Base-by-base conservation (phyloP, 768 basidiomycete genomes). In the Rhodosporidiobolus odoratus region DNA sequence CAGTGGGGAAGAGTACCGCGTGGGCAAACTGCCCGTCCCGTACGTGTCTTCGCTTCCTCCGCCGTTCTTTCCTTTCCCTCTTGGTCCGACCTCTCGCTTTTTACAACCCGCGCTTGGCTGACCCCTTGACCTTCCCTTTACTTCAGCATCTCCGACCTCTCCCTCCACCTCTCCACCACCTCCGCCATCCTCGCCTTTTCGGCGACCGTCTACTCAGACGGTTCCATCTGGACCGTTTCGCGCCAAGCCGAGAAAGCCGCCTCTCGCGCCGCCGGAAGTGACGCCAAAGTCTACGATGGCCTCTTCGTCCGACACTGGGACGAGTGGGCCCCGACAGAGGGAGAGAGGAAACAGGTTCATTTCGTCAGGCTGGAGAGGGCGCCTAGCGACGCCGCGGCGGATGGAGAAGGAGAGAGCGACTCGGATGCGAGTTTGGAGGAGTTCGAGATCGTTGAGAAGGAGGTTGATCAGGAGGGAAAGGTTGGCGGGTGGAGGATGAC, bases 121-220 rank as follows among this genome's bases (percentile, higher is more conserved):
- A 19, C 41, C 16, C 12, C 21, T 27, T 17, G 10, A 8, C 15
- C 3, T 17, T 40, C 35, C 8, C 52, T 53, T 25, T 9, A 13
- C 7, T 23, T 17, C 63, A 75, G 75, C 10, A 71, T 73, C 56
- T 54, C 66, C 25, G 56, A 76, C 59, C 54, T 74, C 7, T 35
- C 65, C 60, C 45, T 62, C 52, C 62, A 43, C 15, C 69, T 38
- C 56, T 50, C 52, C 66, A 17, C 65, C 27, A 16, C 64, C 43
- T 89, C 85, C 32, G 85, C 85, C 23, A 75, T 84, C 56, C 84
- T 99, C 45, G 86, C 91, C 10, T 97, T 99, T 82, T 89, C 91
- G 0, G 91, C 90, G 41, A 83, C 86, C 63, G 91, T 95, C 8
- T 88, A 90, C 77, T 80, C 85, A 3, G 89, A 94, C 69, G 88